Base-by-base conservation (phyloP, 371 early-diverging fungal species). In the Rhizopus sp. region DNA sequence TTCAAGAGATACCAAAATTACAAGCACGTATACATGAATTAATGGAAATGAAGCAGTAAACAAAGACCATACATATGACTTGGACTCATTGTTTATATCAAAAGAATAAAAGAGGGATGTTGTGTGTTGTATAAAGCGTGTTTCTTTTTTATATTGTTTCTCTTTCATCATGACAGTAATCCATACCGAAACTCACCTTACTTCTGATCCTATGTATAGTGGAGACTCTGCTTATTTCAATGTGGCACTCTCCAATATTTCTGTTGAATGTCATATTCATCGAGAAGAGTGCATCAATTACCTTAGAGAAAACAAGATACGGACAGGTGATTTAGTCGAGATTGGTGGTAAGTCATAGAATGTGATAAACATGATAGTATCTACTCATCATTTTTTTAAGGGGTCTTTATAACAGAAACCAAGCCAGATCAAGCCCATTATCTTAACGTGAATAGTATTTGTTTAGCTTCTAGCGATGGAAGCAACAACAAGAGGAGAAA, bases 1-100 rank as follows among this genome's bases (percentile, higher is more conserved):
- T 92, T 57, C 75, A 79, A 16, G 89, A 88, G 54, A 73, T 90
- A 7, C 89, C 90, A 30, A 88, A 83, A 54, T 66, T 90, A 63
- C 80, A 87, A 73, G 77, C 75, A 38, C 79, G 93, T 55, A 69
- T 93, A 45, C 77, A 82, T 32, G 89, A 85, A 58, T 67, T 88
- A 34, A 50, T 63, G 47, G 77, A 73, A 52, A 50, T 70, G 16
- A 64, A 64, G 15, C 50, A 60, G 42, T 33, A 63, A 54, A 37
- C 13, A 39, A 30, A 40, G n/a, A 7, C 23, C 12, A 12, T 50
- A 34, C 7, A 12, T 32, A 37, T 17, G 15, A 35, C n/a, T 15
- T 37, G 38, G 17, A 30, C 13, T 38, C 13, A 39, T 38, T 52
- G 38, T 52, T 29, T 37, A 7, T 35, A 8, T 33, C 49, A 32